Percentiles rank a stretch among this genome's conserved stretches.
phyloP scores from a whole-genome alignment of 1,284 basidiomycete genomes.

The Rhodotorula sp. region DNA sequence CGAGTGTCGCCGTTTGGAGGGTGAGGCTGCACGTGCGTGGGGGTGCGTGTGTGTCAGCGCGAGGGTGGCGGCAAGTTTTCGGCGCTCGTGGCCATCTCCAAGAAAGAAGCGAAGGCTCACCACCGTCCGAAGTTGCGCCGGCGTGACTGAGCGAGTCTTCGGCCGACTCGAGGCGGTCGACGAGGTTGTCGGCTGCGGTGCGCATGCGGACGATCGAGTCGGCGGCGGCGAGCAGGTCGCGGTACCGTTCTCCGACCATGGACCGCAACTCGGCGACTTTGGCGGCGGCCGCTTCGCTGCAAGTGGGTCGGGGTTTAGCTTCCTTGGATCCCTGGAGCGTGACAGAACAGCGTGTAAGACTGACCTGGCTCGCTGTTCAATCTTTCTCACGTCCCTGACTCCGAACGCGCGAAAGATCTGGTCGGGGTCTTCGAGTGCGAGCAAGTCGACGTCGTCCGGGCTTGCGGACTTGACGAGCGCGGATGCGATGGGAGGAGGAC shows the following conservation, averaged over 20 bases:
- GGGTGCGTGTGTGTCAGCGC: too few relatives aligned
- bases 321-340: background rate
- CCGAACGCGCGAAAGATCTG: constrained; percentile 42
- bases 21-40: constrained; percentile 5
- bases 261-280: constrained; percentile 71
- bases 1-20: constrained; percentile 2
- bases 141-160: constrained; percentile 9
- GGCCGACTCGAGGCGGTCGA: constrained; percentile 36
- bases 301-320: background rate
- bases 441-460: constrained; percentile 42
- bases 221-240: constrained; percentile 85
- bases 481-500: background rate
- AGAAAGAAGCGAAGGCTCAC: background rate
- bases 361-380: constrained; percentile 41
- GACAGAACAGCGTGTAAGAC: background rate
- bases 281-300: constrained; percentile 37
- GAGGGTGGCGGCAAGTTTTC: too few relatives aligned
- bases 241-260: constrained; percentile 95
- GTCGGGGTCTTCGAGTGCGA: constrained; percentile 42
- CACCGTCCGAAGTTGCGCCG: constrained; percentile 7
- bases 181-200: constrained; percentile 36
- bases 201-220: constrained; percentile 46
- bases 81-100: too few relatives aligned
- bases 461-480: constrained; percentile 7
- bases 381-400: constrained; percentile 41